phyloP scores from a whole-genome alignment of 768 basidiomycete species.

The Pisolithus marmoratus region DNA sequence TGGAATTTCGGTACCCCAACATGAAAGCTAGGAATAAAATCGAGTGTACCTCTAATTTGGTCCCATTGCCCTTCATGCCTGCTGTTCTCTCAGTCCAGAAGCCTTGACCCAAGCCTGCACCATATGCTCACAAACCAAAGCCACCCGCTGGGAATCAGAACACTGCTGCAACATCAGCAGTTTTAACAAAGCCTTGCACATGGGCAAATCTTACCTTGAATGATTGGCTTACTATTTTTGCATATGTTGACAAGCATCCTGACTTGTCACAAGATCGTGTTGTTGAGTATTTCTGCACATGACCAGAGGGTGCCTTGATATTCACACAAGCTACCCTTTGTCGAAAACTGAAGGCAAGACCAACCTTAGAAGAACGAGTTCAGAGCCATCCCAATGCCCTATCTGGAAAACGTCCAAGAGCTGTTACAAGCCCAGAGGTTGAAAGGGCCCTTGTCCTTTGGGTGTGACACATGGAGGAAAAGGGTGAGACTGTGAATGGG shows the following conservation, averaged over 20 bases:
- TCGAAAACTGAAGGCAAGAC: not conserved
- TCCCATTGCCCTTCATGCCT: not conserved
- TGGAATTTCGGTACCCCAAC: too few species aligned
- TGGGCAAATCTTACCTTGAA: not conserved
- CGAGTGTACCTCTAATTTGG: not conserved
- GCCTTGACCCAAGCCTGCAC: not conserved
- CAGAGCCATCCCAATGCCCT: too few species aligned
- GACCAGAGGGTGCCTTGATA: not conserved
- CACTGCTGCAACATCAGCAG: not conserved
- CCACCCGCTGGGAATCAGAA: not conserved
- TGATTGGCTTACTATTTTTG: slow-evolving; percentile 3
- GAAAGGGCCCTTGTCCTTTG: too few species aligned
- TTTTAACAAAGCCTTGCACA: not conserved
- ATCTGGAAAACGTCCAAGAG: too few species aligned
- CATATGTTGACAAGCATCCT: slow-evolving; percentile 3
- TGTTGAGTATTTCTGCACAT: not conserved
- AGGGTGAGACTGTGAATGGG: too few species aligned
- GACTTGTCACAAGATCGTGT: not conserved
- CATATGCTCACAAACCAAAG: not conserved
- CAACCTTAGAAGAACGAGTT: too few species aligned
- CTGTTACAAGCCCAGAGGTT: too few species aligned
- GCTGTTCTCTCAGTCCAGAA: not conserved
- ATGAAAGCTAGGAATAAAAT: too few species aligned
- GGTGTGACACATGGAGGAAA: too few species aligned
- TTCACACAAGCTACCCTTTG: slow-evolving; percentile 1